Conservation (phyloP, 352 stramenopile species). For the Phytophthora foliorum region DNA sequence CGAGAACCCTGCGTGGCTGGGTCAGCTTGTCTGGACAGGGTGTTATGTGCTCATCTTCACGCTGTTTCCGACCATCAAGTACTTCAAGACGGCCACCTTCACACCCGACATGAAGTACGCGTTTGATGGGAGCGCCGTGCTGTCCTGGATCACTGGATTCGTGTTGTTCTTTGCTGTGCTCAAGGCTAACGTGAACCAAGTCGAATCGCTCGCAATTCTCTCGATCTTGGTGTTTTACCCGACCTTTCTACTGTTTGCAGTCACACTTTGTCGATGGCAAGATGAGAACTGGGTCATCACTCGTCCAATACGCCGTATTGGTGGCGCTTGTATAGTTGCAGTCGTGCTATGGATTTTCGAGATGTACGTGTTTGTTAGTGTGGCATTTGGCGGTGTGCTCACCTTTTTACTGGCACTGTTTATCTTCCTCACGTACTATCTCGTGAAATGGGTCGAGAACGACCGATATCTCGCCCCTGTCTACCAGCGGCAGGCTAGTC, state of each 20-base stretch:
- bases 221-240: conserved; percentile 86
- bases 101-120: conserved; percentile 69
- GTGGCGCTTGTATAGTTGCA: conserved; percentile 24
- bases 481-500: conserved; percentile 63
- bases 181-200: conserved; percentile 63
- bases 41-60: conserved; percentile 78
- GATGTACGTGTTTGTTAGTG: conserved; percentile 76
- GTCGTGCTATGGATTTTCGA: conserved; percentile 81
- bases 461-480: conserved; percentile 79
- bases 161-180: conserved; percentile 79
- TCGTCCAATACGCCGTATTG: conserved; percentile 45
- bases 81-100: conserved; percentile 72
- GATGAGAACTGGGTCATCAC: conserved; percentile 79
- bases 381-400: conserved; percentile 64
- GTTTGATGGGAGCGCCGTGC: conserved; percentile 57
- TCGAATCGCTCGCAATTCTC: conserved; percentile 81
- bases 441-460: conserved; percentile 89
- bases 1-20: conserved; percentile 72
- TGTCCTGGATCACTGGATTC: conserved; percentile 78
- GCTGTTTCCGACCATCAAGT: conserved; percentile 78
- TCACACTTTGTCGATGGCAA: conserved; percentile 83
- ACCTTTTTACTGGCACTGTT: conserved; percentile 72
- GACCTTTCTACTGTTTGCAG: conserved; percentile 74
- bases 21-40: conserved; percentile 77
- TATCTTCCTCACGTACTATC: conserved; percentile 78